phyloP scores from a whole-genome alignment of 2,329 filamentous ascomycete genomes.

The Cladophialophora bantiana region DNA sequence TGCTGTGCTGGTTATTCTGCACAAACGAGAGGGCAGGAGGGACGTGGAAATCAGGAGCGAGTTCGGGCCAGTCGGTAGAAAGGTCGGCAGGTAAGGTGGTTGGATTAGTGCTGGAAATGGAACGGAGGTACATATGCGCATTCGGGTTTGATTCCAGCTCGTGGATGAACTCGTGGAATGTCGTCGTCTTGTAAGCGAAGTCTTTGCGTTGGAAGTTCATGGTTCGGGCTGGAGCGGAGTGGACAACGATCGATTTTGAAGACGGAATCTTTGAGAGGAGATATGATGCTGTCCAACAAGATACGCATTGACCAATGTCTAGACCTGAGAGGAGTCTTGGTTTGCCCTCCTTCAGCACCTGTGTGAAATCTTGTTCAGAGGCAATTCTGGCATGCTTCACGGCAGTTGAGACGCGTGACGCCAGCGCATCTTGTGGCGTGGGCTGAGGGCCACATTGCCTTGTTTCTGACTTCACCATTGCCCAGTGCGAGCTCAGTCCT shows the following conservation, averaged over 20 bases:
- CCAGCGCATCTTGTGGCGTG: not conserved
- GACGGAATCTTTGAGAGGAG: constrained; percentile 67
- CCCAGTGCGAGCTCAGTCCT: constrained; percentile 45
- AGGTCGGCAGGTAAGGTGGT: constrained; percentile 74
- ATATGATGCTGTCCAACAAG: constrained; percentile 73
- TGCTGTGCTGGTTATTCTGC: constrained; percentile 72
- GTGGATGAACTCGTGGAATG: constrained; percentile 67
- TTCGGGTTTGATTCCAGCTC: constrained; percentile 61
- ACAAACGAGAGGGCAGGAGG: constrained; percentile 68
- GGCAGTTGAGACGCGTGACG: constrained; percentile 2
- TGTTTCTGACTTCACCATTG: constrained; percentile 39
- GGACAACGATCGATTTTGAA: constrained; percentile 72
- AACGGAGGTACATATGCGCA: constrained; percentile 78
- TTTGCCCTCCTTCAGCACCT: constrained; percentile 63
- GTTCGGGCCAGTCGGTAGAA: constrained; percentile 71
- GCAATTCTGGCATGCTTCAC: constrained; percentile 27
- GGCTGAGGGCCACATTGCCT: constrained; percentile 25
- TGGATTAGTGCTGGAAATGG: constrained; percentile 73
- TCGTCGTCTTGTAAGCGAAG: constrained; percentile 74
- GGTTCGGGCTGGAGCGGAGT: constrained; percentile 68
- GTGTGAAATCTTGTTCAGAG: constrained; percentile 56
- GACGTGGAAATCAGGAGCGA: constrained; percentile 74
- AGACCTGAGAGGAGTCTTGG: constrained; percentile 72
- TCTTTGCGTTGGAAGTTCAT: constrained; percentile 88
- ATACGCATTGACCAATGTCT: constrained; percentile 71